Evolutionary conservation across 1,139 yeast genomes (phyloP), one percentile per base, ranked within the genome.

Genomic region (Geotrichum fermentans): DNA sequence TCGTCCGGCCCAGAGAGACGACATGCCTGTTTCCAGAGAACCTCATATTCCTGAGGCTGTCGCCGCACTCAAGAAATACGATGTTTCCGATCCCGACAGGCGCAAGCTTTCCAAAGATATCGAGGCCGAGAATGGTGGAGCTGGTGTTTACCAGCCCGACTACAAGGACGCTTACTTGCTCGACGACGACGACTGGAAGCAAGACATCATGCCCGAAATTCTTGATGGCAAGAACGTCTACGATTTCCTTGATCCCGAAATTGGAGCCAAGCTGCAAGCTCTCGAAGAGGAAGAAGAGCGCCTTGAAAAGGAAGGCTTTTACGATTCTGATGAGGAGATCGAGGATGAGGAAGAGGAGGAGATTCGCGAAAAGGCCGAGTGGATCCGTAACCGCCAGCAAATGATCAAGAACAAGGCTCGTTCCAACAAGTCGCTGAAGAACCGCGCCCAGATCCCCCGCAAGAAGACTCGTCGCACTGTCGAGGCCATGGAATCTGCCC

Each of bases 161-260:
- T 77, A 90, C 72, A 87, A 89, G 70, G 97, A 90, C 62, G 84
- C 83, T 61, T 92, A 92, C 71, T 62, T 92, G 54, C 75, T 92
- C 59, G 98, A 92, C 59, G 94, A 94, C 64, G 97, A 90, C 42
- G 95, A 87, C 55, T 92, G 99, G 99, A 92, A 92, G 78, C 80
- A 88, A 58, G 99, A 92, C 68, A 78, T 83, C 57, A 89, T 94
- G 89, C 99, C 99, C 22, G 99, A 92, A 74, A 77, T 92, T 50
- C 74, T 92, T 67, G 90, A 92, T 62, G 99, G 99, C 71, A 85
- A 83, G 74, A 92, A 92, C 68, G 96, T 92, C 53, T 90, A 90
- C 71, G 99, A 92, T 70, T 92, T 85, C 82, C 78, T 94, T 69
- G 99, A 92, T 65, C 88, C 96, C 40, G 98, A 94, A 59, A 92